phyloP scores from a whole-genome alignment of 345 rosid genomes.

The Clarkia xantiana region DNA sequence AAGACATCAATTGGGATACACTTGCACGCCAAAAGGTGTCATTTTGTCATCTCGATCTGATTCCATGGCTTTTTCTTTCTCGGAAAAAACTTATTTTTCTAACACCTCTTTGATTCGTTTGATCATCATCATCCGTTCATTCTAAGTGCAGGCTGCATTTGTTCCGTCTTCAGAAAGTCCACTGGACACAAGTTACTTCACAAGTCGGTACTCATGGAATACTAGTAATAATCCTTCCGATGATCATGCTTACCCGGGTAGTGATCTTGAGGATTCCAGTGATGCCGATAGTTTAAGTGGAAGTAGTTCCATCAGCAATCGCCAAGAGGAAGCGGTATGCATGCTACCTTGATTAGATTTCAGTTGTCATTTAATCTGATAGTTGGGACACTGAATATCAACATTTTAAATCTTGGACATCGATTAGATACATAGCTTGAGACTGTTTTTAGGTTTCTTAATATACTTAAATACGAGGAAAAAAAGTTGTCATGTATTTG shows the following conservation, averaged over 20 bases:
- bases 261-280: conserved; percentile 75
- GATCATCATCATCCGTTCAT: background rate
- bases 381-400: too few species aligned
- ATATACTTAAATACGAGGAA: too few species aligned
- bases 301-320: conserved; percentile 71
- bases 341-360: background rate
- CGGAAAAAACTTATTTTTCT: too few species aligned
- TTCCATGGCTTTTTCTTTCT: too few species aligned
- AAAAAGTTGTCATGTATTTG: too few species aligned
- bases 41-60: too few species aligned
- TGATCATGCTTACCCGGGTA: conserved; percentile 43
- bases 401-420: too few species aligned
- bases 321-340: conserved; percentile 80
- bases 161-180: conserved; percentile 96
- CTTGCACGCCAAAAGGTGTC: conserved; percentile 91
- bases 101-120: too few species aligned
- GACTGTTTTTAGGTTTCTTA: too few species aligned
- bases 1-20: conserved; percentile 92
- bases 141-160: conserved; percentile 65
- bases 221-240: conserved; percentile 23
- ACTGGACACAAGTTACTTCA: conserved; percentile 92
- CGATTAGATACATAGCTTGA: too few species aligned
- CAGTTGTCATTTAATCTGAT: too few species aligned
- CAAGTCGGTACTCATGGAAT: conserved; percentile 90
- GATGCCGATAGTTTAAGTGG: conserved; percentile 90